Evolutionary conservation across 1,139 yeast species (phyloP).

Genomic region (Candida frijolesensis): DNA sequence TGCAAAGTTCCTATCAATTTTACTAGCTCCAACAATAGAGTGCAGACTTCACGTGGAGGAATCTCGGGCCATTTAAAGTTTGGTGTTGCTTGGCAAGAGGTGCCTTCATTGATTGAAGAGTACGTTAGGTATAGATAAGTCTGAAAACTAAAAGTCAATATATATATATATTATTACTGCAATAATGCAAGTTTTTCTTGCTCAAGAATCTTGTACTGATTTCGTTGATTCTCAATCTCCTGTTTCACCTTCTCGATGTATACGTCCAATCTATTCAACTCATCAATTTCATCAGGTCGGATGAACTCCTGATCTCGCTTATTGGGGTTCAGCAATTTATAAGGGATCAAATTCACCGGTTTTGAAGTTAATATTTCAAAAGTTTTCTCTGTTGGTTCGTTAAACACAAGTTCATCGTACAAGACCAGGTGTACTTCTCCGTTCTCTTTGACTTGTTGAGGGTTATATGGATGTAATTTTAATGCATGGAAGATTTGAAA

Average conservation of each 20-base stretch:
- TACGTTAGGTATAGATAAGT: slow-evolving; percentile 6
- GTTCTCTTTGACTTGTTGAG: slow-evolving; percentile 41
- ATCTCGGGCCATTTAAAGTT: slow-evolving; percentile 18
- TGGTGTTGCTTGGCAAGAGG: slow-evolving; percentile 24
- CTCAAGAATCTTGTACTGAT: slow-evolving; percentile 55
- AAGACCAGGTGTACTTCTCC: slow-evolving; percentile 65
- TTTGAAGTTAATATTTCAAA: slow-evolving; percentile 74
- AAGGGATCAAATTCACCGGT: slow-evolving; percentile 77
- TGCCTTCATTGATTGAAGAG: slow-evolving; percentile 14
- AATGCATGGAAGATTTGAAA: slow-evolving; percentile 85
- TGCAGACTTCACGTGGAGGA: slow-evolving; percentile 5
- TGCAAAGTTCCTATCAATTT: slow-evolving; percentile 25
- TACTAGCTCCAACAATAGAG: not conserved
- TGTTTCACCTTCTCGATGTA: slow-evolving; percentile 64
- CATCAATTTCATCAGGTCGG: slow-evolving; percentile 68
- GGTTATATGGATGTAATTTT: slow-evolving; percentile 87
- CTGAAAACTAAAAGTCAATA: not conserved
- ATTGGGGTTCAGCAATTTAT: slow-evolving; percentile 48
- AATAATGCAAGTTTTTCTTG: slow-evolving; percentile 45
- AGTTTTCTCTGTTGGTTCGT: slow-evolving; percentile 91
- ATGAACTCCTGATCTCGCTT: slow-evolving; percentile 46
- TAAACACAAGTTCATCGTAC: slow-evolving; percentile 91
- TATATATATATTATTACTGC: slow-evolving; percentile 24
- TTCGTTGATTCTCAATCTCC: slow-evolving; percentile 55
- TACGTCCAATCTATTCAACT: slow-evolving; percentile 68